These are phyloP conservation scores for Apiotrichum akiyoshidainum DNA, from an alignment of 1,284 basidiomycete genomes.

Conservation along the genomic window DNA sequence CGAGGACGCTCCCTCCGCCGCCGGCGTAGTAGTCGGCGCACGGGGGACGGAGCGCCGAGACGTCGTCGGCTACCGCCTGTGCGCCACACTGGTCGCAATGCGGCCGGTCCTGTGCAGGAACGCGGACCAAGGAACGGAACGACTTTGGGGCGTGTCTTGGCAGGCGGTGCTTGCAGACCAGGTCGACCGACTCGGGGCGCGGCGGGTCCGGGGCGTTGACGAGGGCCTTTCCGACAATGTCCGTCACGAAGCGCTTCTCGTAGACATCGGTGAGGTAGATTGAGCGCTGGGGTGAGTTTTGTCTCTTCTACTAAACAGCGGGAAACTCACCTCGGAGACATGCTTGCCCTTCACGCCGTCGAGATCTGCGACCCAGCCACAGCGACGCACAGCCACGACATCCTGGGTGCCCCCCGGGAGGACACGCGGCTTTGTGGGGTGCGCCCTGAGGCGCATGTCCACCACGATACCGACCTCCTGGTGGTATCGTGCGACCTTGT, in stretches of 20 bases:
- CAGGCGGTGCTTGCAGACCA: too few relatives aligned
- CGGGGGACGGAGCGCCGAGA: conserved; percentile 13
- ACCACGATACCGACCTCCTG: conserved; percentile 22
- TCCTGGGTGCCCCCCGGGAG: too few relatives aligned
- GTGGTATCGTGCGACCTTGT: conserved; percentile 3
- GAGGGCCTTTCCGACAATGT: neutral
- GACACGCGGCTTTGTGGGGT: neutral
- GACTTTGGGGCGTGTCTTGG: neutral
- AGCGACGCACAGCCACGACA: too few relatives aligned
- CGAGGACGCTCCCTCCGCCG: conserved; percentile 30
- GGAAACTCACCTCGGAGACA: conserved; percentile 7
- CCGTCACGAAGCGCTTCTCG: neutral
- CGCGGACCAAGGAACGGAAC: neutral
- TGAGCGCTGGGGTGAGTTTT: conserved; percentile 10
- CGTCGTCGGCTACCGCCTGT: neutral
- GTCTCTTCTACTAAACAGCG: neutral
- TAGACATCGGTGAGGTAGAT: conserved; percentile 4
- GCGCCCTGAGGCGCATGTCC: neutral
- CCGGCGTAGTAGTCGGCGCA: conserved; percentile 37
- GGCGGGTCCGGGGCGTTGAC: too few relatives aligned
- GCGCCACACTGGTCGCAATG: neutral
- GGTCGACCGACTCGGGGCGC: too few relatives aligned
- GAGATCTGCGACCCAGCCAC: conserved; percentile 1
- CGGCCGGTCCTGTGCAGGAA: neutral
- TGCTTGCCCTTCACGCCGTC: neutral